Evolutionary conservation across 148 eudicot genomes (phyloP), one percentile per base, ranked within the genome.

Genomic region (Rhododendron griersonianum): DNA sequence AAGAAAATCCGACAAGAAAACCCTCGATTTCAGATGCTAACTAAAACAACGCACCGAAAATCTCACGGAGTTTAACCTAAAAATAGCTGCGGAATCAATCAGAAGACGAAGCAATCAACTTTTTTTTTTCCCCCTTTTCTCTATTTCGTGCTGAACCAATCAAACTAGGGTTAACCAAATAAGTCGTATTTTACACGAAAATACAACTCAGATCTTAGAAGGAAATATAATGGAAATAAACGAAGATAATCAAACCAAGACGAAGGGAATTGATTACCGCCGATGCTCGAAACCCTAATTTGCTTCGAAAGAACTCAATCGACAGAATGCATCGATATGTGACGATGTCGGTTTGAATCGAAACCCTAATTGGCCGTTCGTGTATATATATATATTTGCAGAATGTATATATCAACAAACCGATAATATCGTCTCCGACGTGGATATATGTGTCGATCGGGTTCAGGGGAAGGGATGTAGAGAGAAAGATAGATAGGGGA

Each of bases 11-110:
- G 80, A 88, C 89, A 87, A 90, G 89, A 88, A 89, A 89, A 91
- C 95, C 95, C 98, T 95, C 95, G 82, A 95, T 93, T 96, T 93
- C 88, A 85, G 92, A 94, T 93, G 91, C 93, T 88, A 89, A 92
- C 89, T 90, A 92, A 96, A 93, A 93, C 90, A 85, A 89, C 85
- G 93, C 96, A 91, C 91, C 95, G 85, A 93, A 95, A 96, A 94
- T 87, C 84, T 94, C 98, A 94, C 90, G 18, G 98, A 92, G 93
- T 90, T 89, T 90, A 84, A 39, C 86, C 84, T 78, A 67, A 76
- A 78, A 76, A 44, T 59, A 85, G 51, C 87, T 86, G 55, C 7
- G 79, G 59, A 82, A 85, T 63, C 75, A 71, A 79, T 78, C 16
- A 78, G 69, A 37, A n/a, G 28, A 83, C 7, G n/a, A 85, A 85